Percentiles rank a stretch among this genome's conserved stretches.
Conservation (phyloP, 2,329 filamentous ascomycete species). For the Beauveria varroae region DNA sequence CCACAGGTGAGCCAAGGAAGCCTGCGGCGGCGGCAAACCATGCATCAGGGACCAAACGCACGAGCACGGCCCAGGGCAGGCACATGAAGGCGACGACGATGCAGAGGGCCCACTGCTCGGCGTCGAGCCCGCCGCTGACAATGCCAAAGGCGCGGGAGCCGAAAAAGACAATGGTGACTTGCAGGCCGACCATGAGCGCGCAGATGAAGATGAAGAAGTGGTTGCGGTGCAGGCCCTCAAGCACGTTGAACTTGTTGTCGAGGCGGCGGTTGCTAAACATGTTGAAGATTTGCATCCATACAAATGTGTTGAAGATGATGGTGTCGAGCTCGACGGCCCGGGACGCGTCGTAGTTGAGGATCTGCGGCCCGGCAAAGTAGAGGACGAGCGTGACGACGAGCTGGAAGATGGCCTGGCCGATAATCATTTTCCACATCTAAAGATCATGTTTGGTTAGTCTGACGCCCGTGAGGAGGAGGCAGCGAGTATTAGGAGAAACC, state of each 20-base stretch:
- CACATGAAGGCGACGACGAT: conserved; percentile 70
- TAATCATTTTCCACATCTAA: conserved; percentile 59
- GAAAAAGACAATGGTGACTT: conserved; percentile 78
- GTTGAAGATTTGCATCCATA: conserved; percentile 74
- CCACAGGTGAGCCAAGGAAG: conserved; percentile 8
- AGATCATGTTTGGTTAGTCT: background rate
- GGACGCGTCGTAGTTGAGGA: conserved; percentile 43
- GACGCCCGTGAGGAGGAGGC: background rate
- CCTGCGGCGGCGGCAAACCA: conserved; percentile 18
- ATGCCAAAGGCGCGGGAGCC: conserved; percentile 72
- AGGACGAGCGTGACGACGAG: conserved; percentile 50
- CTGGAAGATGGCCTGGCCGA: conserved; percentile 54
- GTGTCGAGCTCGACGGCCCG: conserved; percentile 45
- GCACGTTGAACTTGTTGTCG: conserved; percentile 83
- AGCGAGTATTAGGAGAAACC: background rate
- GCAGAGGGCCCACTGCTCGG: conserved; percentile 75
- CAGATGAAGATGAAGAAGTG: conserved; percentile 79
- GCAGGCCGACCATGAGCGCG: conserved; percentile 72
- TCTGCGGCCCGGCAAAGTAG: conserved; percentile 51
- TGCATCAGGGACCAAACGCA: conserved; percentile 66
- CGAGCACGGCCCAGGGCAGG: conserved; percentile 64
- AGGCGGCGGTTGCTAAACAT: conserved; percentile 76
- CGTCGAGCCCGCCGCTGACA: conserved; percentile 41
- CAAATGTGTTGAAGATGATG: conserved; percentile 62
- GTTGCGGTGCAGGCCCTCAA: conserved; percentile 72